These are phyloP conservation scores for Xylaria multiplex DNA, from an alignment of 2,329 filamentous ascomycete genomes.

Conservation along the genomic window DNA sequence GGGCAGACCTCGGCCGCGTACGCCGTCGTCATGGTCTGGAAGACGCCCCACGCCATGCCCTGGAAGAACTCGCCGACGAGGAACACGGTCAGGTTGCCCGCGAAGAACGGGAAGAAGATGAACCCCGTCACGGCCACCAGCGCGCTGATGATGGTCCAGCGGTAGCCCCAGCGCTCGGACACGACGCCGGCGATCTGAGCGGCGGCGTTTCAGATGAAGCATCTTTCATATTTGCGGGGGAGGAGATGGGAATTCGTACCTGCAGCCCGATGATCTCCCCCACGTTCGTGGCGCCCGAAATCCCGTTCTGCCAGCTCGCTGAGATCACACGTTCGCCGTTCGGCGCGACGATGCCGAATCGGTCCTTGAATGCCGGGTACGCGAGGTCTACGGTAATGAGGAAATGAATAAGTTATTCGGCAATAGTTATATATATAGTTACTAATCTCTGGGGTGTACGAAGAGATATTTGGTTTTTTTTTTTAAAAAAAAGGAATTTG, in stretches of 20 bases:
- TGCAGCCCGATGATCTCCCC: conserved; percentile 60
- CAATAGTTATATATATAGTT: background rate
- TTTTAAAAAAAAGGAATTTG: background rate
- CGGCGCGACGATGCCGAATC: conserved; percentile 47
- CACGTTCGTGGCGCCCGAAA: conserved; percentile 56
- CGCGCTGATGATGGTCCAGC: conserved; percentile 54
- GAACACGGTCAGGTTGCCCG: conserved; percentile 49
- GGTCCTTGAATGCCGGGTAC: conserved; percentile 50
- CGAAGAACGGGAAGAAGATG: conserved; percentile 57
- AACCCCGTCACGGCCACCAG: conserved; percentile 52
- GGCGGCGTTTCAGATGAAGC: too few relatives aligned
- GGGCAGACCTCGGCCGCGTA: conserved; percentile 48
- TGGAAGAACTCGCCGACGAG: conserved; percentile 54
- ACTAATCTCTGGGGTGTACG: background rate
- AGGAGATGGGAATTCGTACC: conserved; percentile 22
- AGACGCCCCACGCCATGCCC: conserved; percentile 53
- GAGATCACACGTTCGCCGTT: conserved; percentile 55
- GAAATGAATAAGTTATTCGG: conserved; percentile 19
- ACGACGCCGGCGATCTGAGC: conserved; percentile 54
- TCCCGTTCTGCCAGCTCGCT: conserved; percentile 59
- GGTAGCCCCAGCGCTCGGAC: conserved; percentile 54
- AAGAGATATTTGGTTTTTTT: background rate
- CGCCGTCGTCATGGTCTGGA: conserved; percentile 47
- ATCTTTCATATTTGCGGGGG: too few relatives aligned
- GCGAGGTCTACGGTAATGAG: conserved; percentile 49